These are phyloP conservation scores for Recurvomyces mirabilis DNA, from an alignment of 495 filamentous ascomycete species.

Conservation along the genomic window DNA sequence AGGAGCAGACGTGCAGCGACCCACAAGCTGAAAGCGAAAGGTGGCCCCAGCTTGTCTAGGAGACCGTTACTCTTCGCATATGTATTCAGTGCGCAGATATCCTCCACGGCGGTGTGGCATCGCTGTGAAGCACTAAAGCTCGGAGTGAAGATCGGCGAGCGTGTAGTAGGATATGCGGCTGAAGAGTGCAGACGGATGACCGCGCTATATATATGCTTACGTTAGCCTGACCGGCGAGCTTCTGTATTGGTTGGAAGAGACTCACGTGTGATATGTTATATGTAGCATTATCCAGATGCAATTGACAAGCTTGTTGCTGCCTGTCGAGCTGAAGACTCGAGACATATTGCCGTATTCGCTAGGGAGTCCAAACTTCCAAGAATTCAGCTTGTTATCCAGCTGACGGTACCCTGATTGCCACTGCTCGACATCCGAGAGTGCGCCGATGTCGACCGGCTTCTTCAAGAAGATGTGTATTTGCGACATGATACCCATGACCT, in stretches of 20 bases:
- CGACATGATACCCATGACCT: slow-evolving; percentile 74
- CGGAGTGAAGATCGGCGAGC: slow-evolving; percentile 74
- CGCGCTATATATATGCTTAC: slow-evolving; percentile 42
- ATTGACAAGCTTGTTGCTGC: slow-evolving; percentile 54
- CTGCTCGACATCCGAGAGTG: slow-evolving; percentile 69
- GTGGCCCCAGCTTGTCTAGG: slow-evolving; percentile 69
- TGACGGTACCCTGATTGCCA: slow-evolving; percentile 82
- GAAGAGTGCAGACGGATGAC: slow-evolving; percentile 87
- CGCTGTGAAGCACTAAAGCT: slow-evolving; percentile 72
- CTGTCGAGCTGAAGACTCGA: slow-evolving; percentile 53
- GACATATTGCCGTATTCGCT: slow-evolving; percentile 70
- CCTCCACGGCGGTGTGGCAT: slow-evolving; percentile 72
- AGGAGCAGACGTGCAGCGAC: slow-evolving; percentile 77
- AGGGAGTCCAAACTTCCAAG: slow-evolving; percentile 75
- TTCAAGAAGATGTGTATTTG: slow-evolving; percentile 78
- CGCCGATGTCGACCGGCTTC: slow-evolving; percentile 75
- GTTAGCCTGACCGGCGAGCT: slow-evolving; percentile 3
- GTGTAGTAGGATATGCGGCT: slow-evolving; percentile 77
- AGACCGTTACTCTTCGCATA: slow-evolving; percentile 63
- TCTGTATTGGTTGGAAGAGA: slow-evolving; percentile 7
- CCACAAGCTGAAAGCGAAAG: slow-evolving; percentile 85
- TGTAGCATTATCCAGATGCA: slow-evolving; percentile 87
- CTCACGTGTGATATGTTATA: slow-evolving; percentile 59
- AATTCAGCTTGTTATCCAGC: slow-evolving; percentile 62
- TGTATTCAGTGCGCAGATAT: slow-evolving; percentile 62